These are phyloP conservation scores for Talaromyces stipitatus DNA, from an alignment of 495 filamentous ascomycete genomes.

Conservation along the genomic window DNA sequence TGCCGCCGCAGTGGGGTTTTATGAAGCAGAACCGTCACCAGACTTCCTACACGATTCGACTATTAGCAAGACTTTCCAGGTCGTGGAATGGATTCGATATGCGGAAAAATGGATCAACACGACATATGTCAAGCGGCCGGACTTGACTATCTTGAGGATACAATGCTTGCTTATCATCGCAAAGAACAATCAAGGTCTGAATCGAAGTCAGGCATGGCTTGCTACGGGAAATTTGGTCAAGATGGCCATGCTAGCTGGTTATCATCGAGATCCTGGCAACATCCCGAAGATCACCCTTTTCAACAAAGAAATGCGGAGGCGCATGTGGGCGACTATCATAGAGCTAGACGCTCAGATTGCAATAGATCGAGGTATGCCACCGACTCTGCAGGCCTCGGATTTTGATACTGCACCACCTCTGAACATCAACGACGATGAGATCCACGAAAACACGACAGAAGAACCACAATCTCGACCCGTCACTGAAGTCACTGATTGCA, in stretches of 20 bases:
- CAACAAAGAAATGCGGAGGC: constrained; percentile 56
- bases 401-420: constrained; percentile 49
- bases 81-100: constrained; percentile 55
- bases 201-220: constrained; percentile 52
- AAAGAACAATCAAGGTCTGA: constrained; percentile 45
- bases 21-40: constrained; percentile 13
- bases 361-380: constrained; percentile 51
- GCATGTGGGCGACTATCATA: constrained; percentile 61
- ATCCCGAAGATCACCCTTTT: constrained; percentile 47
- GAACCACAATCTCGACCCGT: constrained; percentile 21
- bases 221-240: constrained; percentile 49
- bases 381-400: constrained; percentile 44
- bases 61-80: constrained; percentile 34
- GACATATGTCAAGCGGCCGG: constrained; percentile 46
- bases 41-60: constrained; percentile 26
- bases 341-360: constrained; percentile 55
- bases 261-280: constrained; percentile 46
- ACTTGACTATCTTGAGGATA: constrained; percentile 47
- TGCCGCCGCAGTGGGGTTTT: constrained; percentile 41
- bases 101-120: constrained; percentile 54
- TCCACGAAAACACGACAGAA: constrained; percentile 28
- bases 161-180: constrained; percentile 55
- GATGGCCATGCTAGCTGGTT: constrained; percentile 48
- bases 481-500: constrained; percentile 29
- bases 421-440: constrained; percentile 42